These are phyloP conservation scores for Anethum foeniculum DNA, from an alignment of 140 eudicot genomes.

Conservation along the genomic window DNA sequence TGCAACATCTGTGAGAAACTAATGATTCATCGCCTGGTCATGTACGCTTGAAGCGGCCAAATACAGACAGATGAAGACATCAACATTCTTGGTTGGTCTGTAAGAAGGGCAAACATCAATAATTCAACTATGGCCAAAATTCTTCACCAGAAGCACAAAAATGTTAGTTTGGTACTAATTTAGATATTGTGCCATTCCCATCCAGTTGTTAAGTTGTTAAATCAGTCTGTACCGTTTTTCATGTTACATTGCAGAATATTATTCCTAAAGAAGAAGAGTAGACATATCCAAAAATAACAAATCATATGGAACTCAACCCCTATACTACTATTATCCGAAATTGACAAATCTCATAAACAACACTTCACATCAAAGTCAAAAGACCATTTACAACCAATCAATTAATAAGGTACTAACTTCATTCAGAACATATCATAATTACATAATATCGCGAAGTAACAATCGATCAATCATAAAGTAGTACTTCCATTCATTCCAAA, in stretches of 20 bases:
- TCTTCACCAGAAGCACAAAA: neutral
- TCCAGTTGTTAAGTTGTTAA: neutral
- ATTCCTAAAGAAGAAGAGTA: neutral
- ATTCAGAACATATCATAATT: neutral
- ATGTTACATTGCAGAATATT: neutral
- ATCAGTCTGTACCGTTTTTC: neutral
- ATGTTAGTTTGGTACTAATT: slow-evolving; percentile 3
- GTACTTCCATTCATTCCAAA: neutral
- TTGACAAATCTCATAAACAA: too few relatives aligned
- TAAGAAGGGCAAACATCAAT: neutral
- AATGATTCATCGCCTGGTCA: neutral
- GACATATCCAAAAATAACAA: neutral
- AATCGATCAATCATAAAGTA: neutral
- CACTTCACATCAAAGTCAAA: neutral
- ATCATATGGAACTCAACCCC: neutral
- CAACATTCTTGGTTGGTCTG: neutral
- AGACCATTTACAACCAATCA: neutral
- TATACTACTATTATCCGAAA: neutral
- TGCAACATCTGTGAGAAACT: neutral
- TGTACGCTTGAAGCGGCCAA: neutral
- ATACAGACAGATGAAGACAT: neutral
- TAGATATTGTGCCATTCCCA: neutral
- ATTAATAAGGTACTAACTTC: neutral
- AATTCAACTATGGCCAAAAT: neutral
- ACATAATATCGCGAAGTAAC: neutral